A percentile compares a stretch with the other conserved stretches of the same genome.
Conservation (phyloP, 2,329 filamentous ascomycete species). For the Cladosporium phlei region DNA sequence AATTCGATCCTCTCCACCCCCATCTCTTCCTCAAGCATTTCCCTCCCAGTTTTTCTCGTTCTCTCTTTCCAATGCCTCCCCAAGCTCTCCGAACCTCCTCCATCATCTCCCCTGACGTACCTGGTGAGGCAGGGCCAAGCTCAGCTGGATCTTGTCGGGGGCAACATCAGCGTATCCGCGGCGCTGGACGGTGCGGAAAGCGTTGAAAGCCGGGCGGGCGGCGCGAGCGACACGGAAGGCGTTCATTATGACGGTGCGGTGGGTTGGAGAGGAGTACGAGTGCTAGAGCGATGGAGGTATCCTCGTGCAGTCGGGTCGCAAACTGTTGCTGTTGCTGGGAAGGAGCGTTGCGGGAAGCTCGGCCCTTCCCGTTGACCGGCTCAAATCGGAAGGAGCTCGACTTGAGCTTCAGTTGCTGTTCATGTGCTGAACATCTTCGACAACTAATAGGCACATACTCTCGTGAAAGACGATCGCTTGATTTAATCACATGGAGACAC, state of each 20-base stretch:
- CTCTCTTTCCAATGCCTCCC: neutral
- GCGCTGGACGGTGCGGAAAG: conserved; percentile 65
- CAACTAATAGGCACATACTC: no score
- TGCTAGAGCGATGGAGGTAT: conserved; percentile 8
- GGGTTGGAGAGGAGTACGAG: conserved; percentile 11
- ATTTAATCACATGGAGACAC: no score
- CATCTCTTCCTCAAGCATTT: no score
- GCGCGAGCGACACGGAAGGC: conserved; percentile 86
- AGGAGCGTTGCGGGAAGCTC: conserved; percentile 9
- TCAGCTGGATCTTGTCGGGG: conserved; percentile 79
- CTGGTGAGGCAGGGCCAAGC: conserved; percentile 95
- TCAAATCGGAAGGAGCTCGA: neutral
- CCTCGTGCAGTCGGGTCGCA: conserved; percentile 10
- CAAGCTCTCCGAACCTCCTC: neutral
- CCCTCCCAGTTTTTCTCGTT: no score
- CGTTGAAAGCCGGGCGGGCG: conserved; percentile 72
- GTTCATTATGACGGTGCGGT: conserved; percentile 64
- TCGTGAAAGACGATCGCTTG: no score
- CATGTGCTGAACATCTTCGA: no score
- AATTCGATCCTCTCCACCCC: neutral
- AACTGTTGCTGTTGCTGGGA: conserved; percentile 3
- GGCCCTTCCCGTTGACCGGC: conserved; percentile 4
- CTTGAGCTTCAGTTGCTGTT: no score
- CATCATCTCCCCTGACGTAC: conserved; percentile 56
- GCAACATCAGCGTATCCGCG: conserved; percentile 71